Evolutionary conservation across 176 grass and related monocot genomes (phyloP).

Genomic region (Miscanthus lutarioriparius): DNA sequence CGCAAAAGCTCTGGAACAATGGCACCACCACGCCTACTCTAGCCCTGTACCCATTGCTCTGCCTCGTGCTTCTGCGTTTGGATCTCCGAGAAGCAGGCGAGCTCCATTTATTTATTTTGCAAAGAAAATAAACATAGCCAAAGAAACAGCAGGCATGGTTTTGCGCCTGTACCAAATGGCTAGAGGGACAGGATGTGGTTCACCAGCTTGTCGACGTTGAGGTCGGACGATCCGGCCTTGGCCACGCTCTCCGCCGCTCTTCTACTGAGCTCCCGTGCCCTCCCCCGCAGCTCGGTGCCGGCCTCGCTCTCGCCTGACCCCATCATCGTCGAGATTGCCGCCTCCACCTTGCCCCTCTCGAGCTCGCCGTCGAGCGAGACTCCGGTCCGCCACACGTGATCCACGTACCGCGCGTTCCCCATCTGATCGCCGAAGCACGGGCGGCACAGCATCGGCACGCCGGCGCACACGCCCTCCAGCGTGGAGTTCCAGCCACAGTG

Average conservation of each 20-base stretch:
- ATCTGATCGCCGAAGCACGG: conserved; percentile 46
- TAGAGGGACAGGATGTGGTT: not conserved
- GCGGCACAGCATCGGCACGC: conserved; percentile 39
- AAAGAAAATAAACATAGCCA: not conserved
- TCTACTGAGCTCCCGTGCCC: not conserved
- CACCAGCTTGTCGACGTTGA: not conserved
- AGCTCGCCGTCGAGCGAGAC: not conserved
- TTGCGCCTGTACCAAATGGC: not conserved
- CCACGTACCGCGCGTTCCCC: conserved; percentile 35
- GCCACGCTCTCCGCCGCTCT: not conserved
- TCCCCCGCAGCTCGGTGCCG: not conserved
- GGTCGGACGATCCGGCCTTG: not conserved
- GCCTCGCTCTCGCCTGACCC: not conserved
- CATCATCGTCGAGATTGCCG: conserved; percentile 4
- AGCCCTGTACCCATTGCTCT: too few species aligned
- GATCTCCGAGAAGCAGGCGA: too few species aligned
- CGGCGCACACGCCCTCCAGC: conserved; percentile 20
- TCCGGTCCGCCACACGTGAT: conserved; percentile 12
- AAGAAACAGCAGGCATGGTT: not conserved
- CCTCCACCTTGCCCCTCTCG: conserved; percentile 13
- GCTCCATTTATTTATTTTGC: not conserved
- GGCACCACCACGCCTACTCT: too few species aligned
- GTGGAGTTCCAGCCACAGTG: conserved; percentile 68
- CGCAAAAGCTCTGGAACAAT: too few species aligned
- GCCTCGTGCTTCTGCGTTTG: too few species aligned